Conservation (phyloP, 169 alveolate genomes). For the Amoebophrya sp. region DNA sequence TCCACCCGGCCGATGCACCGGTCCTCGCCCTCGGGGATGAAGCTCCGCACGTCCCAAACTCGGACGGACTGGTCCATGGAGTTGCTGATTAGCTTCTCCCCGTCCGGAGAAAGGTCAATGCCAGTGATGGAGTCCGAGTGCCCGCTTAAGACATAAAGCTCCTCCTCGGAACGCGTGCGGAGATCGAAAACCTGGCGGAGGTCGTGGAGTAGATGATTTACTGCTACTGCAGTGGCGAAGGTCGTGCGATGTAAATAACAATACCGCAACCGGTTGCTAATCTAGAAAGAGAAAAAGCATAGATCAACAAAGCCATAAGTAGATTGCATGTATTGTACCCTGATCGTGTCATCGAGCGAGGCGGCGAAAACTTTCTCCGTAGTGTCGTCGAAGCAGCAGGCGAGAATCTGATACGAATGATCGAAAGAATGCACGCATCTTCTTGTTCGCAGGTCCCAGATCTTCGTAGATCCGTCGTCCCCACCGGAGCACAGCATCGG, state of each 20-base stretch:
- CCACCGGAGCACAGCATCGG: slow-evolving; percentile 47
- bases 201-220: too few species aligned
- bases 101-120: slow-evolving; percentile 47
- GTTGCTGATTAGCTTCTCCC: slow-evolving; percentile 43
- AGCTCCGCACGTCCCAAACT: slow-evolving; percentile 58
- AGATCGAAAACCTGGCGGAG: slow-evolving; percentile 42
- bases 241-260: neutral
- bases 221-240: neutral
- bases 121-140: slow-evolving; percentile 56
- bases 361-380: slow-evolving; percentile 50
- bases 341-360: slow-evolving; percentile 50
- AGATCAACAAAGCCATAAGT: neutral
- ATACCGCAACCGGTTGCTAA: neutral
- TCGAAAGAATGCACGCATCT: slow-evolving; percentile 38
- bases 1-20: neutral
- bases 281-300: neutral
- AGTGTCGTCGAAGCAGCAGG: slow-evolving; percentile 49
- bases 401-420: slow-evolving; percentile 49
- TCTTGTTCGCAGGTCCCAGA: slow-evolving; percentile 57
- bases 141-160: slow-evolving; percentile 41
- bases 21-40: neutral
- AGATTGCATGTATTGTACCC: slow-evolving; percentile 27
- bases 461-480: slow-evolving; percentile 59
- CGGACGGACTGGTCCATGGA: slow-evolving; percentile 52
- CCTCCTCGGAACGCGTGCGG: slow-evolving; percentile 29